These are phyloP conservation scores for Agaricus sinodeliciosus DNA, from an alignment of 768 basidiomycete species.

Conservation along the genomic window DNA sequence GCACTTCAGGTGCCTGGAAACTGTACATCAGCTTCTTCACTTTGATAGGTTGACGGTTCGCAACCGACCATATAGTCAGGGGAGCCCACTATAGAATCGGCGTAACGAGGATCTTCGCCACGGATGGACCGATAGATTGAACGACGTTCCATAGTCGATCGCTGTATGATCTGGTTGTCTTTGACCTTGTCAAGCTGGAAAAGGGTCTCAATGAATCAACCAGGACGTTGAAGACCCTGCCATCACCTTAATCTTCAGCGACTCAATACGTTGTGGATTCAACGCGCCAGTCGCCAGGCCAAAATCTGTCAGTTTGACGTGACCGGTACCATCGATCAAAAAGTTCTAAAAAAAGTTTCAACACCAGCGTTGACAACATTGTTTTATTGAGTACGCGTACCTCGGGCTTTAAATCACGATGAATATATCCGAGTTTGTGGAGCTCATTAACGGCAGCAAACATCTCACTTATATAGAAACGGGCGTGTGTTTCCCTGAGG, in stretches of 20 bases:
- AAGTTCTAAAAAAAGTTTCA: constrained; percentile 65
- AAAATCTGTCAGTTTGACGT: constrained; percentile 97
- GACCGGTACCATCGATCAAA: constrained; percentile 89
- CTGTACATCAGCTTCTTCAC: background rate
- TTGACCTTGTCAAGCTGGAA: constrained; percentile 91
- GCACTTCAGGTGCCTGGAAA: constrained; percentile 71
- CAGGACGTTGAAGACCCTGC: background rate
- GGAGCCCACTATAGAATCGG: constrained; percentile 95
- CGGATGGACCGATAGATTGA: constrained; percentile 92
- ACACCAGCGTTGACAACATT: background rate
- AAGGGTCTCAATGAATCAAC: background rate
- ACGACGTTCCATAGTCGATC: constrained; percentile 90
- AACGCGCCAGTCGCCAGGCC: constrained; percentile 95
- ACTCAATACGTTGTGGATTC: constrained; percentile 92
- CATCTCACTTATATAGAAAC: constrained; percentile 98
- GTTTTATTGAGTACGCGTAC: constrained; percentile 31
- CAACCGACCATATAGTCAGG: constrained; percentile 89
- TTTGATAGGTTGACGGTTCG: background rate
- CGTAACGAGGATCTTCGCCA: constrained; percentile 85
- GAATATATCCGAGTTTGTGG: constrained; percentile 97
- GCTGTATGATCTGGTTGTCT: constrained; percentile 82
- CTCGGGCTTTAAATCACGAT: constrained; percentile 97
- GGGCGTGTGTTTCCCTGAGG: constrained; percentile 93
- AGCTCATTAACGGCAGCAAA: constrained; percentile 90
- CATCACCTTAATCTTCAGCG: constrained; percentile 80